Base-by-base conservation (phyloP, 768 basidiomycete species). In the Dentipellis sp. region DNA sequence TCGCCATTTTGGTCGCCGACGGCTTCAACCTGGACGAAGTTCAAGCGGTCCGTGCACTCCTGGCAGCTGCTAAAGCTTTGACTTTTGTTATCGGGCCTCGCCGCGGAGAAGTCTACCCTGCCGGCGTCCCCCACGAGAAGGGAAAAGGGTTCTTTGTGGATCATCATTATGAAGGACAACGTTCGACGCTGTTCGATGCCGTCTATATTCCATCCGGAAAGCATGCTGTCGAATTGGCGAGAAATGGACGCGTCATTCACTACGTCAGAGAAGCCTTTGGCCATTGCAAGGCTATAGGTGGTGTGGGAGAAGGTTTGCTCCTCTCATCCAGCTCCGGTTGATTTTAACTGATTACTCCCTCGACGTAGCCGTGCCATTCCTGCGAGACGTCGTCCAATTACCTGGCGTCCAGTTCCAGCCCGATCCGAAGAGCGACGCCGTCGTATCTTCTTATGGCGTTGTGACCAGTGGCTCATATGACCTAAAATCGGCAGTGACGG, bases 261-360 rank as follows among this genome's bases (percentile, higher is more conserved):
- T 91, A 86, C 76, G 78, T 88, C 3, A 79, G 88, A 47, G 91
- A 94, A 69, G 84, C 89, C 2, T 94, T 88, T 69, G 86, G 86
- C 19, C 92, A 94, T 68, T 85, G 82, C 70, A 94, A 94, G 72
- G 67, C 86, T 16, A 88, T 95, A 56, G 88, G 82, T 2, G 90
- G 83, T 1, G 74, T 86, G 48, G 92, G 91, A 10, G 77, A 81
- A 66, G 84, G 84, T 80, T 45, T 34, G 67, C 60, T 56, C 16
- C 29, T 39, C 19, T 12, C 17, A 19, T 40, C 14, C 45, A 22
- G 50, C 16, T 39, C 17, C 4, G 34, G 29, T 6, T 3, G 3
- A 29, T 53, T 47, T 21, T 16, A 8, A 47, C 48, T 19, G 56
- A 10, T 42, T 42, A 54, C 1, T 34, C 2, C 54, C 64, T 50